phyloP scores from a whole-genome alignment of 768 basidiomycete genomes.

The Lactarius hengduanensis region DNA sequence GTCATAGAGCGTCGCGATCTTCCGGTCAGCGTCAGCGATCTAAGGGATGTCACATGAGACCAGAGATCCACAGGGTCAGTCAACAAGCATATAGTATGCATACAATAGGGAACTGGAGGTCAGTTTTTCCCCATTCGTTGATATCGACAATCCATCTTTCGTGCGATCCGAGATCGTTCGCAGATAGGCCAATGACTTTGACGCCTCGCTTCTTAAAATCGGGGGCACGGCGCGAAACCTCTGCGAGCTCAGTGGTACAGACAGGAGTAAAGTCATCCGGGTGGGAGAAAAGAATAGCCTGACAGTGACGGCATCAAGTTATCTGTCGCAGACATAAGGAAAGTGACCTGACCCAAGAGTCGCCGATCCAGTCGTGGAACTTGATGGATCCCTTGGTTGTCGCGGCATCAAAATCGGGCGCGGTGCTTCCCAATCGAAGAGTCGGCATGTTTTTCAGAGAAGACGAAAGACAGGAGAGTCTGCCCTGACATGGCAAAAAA shows the following conservation, averaged over 20 bases:
- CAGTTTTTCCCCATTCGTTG: slow-evolving; percentile 77
- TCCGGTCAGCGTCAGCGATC: slow-evolving; percentile 92
- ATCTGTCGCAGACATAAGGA: not conserved
- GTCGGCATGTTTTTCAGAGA: slow-evolving; percentile 35
- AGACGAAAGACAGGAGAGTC: slow-evolving; percentile 3
- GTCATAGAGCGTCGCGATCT: slow-evolving; percentile 83
- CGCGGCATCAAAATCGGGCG: slow-evolving; percentile 89
- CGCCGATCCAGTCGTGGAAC: slow-evolving; percentile 91
- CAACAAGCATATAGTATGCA: slow-evolving; percentile 30
- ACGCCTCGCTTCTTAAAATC: slow-evolving; percentile 89
- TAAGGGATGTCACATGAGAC: slow-evolving; percentile 33
- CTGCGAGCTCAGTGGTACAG: slow-evolving; percentile 96
- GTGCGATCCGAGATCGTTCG: slow-evolving; percentile 86
- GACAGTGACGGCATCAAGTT: not conserved
- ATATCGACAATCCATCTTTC: slow-evolving; percentile 87
- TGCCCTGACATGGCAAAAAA: not conserved
- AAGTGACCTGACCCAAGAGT: slow-evolving; percentile 67
- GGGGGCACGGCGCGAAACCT: slow-evolving; percentile 81
- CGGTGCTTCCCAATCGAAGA: slow-evolving; percentile 82
- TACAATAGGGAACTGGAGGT: slow-evolving; percentile 91
- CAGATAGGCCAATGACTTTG: slow-evolving; percentile 92
- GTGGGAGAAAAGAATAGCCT: slow-evolving; percentile 92
- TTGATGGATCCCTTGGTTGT: slow-evolving; percentile 86
- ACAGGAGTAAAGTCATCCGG: slow-evolving; percentile 92
- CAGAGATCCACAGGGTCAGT: not conserved